phyloP scores from a whole-genome alignment of 768 basidiomycete species.

The Suillus subalutaceus region DNA sequence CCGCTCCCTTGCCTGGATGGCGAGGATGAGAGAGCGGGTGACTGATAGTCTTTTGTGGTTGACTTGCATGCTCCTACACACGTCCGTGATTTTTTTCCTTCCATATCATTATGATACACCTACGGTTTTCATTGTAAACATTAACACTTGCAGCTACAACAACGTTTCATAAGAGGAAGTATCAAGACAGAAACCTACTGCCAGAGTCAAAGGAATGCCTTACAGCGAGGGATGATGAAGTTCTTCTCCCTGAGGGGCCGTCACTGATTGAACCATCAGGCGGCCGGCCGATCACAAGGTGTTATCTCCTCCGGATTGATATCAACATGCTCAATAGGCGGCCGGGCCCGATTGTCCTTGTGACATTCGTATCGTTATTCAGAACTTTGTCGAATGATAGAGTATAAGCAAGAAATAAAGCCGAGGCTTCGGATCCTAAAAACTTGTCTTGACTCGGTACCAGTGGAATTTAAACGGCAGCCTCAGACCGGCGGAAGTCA shows the following conservation, averaged over 20 bases:
- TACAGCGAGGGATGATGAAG: background rate
- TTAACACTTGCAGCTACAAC: background rate
- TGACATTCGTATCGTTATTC: background rate
- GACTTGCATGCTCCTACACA: background rate
- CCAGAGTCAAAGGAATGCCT: background rate
- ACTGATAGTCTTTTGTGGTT: constrained; percentile 12
- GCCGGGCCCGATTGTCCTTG: background rate
- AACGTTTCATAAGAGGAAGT: background rate
- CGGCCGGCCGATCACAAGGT: background rate
- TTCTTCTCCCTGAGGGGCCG: background rate
- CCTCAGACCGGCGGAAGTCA: constrained; percentile 37
- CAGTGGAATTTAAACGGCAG: constrained; percentile 40
- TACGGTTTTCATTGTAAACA: constrained; percentile 2
- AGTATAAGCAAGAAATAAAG: background rate
- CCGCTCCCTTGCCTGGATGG: constrained; percentile 54
- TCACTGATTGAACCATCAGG: background rate
- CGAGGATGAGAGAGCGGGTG: constrained; percentile 39
- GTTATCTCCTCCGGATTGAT: background rate
- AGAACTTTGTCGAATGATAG: background rate
- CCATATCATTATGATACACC: constrained; percentile 13
- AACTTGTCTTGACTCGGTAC: constrained; percentile 40
- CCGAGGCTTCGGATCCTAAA: background rate
- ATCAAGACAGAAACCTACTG: background rate
- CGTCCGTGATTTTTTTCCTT: background rate
- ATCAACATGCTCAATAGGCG: background rate